Conservation (phyloP, 1,284 basidiomycete genomes). For the Ustilago trichophora region DNA sequence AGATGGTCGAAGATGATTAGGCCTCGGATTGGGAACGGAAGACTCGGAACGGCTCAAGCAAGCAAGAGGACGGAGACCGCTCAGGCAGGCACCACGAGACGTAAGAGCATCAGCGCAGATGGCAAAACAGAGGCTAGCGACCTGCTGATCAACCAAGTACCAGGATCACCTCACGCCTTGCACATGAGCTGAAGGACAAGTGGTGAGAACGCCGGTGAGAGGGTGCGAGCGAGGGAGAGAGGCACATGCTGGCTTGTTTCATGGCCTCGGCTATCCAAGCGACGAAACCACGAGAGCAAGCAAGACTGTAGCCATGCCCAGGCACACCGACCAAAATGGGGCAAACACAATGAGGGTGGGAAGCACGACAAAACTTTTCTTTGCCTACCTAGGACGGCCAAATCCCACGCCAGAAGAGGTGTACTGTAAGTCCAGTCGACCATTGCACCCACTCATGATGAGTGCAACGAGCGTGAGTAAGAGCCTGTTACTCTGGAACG, state of each 20-base stretch:
- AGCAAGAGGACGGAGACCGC: background rate
- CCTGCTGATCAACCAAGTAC: background rate
- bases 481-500: too few species aligned
- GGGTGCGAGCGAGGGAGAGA: background rate
- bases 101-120: background rate
- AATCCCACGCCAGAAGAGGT: too few species aligned
- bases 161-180: background rate
- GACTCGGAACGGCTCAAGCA: background rate
- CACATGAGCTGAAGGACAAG: background rate
- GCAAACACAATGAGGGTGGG: background rate
- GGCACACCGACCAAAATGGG: slow-evolving; percentile 2
- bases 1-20: background rate
- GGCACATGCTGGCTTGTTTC: background rate
- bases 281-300: slow-evolving; percentile 10
- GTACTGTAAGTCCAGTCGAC: too few species aligned
- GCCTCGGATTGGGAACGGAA: background rate
- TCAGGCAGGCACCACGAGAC: background rate
- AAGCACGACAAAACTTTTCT: background rate
- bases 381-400: too few species aligned
- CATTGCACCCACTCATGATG: too few species aligned
- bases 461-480: too few species aligned
- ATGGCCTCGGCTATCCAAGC: slow-evolving; percentile 4
- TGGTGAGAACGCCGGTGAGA: background rate
- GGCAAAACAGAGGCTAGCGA: background rate
- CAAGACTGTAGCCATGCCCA: background rate